phyloP scores from a whole-genome alignment of 495 filamentous ascomycete genomes.

The Immersiella caudata region DNA sequence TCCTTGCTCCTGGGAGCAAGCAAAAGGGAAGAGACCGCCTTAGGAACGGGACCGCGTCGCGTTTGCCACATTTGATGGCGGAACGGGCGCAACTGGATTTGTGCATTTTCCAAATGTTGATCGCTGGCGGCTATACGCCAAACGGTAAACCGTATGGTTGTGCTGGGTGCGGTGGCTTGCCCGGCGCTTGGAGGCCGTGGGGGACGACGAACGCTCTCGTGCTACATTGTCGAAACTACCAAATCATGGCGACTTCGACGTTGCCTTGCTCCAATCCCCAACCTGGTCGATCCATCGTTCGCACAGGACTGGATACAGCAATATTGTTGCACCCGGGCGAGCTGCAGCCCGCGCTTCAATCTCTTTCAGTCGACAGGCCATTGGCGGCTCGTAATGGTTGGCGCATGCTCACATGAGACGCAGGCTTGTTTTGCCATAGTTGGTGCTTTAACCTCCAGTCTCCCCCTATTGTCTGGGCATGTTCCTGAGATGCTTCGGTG shows the following conservation, averaged over 20 bases:
- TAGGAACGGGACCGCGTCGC: neutral
- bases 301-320: neutral
- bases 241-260: neutral
- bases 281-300: neutral
- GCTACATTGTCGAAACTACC: neutral
- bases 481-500: neutral
- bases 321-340: neutral
- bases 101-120: neutral
- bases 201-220: neutral
- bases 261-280: neutral
- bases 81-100: neutral
- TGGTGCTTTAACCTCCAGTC: conserved; percentile 1
- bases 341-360: neutral
- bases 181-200: conserved; percentile 12
- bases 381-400: conserved; percentile 10
- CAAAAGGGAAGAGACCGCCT: neutral
- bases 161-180: neutral
- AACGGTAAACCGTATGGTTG: neutral
- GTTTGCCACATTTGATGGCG: neutral
- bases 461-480: conserved; percentile 3
- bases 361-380: conserved; percentile 8
- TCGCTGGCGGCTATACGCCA: conserved; percentile 15
- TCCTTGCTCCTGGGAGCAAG: neutral
- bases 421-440: conserved; percentile 19
- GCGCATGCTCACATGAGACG: conserved; percentile 17